Conservation (phyloP, 345 rosid genomes). For the Gossypium ekmanianum region DNA sequence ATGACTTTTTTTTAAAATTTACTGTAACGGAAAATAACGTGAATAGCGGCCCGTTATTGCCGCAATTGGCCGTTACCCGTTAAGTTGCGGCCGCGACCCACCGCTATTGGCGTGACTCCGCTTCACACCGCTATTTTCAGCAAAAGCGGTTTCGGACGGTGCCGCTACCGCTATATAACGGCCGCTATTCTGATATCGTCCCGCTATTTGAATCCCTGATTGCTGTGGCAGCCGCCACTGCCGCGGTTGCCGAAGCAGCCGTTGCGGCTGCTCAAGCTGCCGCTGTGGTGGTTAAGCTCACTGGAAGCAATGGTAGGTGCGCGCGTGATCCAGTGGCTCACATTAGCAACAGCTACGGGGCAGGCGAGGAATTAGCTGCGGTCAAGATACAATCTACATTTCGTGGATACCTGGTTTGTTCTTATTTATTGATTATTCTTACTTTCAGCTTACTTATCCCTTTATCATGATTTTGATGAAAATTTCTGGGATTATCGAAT, state of each 20-base stretch:
- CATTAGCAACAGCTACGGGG: slow-evolving; percentile 27
- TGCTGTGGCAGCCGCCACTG: slow-evolving; percentile 78
- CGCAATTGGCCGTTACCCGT: too few species aligned
- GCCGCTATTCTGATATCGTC: too few species aligned
- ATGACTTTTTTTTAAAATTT: too few species aligned
- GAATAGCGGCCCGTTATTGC: too few species aligned
- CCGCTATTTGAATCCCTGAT: slow-evolving; percentile 9
- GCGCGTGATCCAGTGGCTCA: slow-evolving; percentile 25
- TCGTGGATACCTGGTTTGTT: slow-evolving; percentile 83
- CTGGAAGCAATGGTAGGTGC: slow-evolving; percentile 68
- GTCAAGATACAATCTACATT: slow-evolving; percentile 77
- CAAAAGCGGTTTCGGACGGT: too few species aligned
- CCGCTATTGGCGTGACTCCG: too few species aligned
- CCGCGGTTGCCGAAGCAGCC: slow-evolving; percentile 76
- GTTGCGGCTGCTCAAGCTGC: slow-evolving; percentile 80
- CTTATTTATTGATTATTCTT: neutral
- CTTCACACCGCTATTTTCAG: too few species aligned
- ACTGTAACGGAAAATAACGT: too few species aligned
- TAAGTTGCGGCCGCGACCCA: too few species aligned
- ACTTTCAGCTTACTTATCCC: neutral
- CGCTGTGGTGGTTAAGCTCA: slow-evolving; percentile 62
- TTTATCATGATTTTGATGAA: neutral
- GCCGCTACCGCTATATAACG: too few species aligned
- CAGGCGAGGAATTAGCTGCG: slow-evolving; percentile 47
- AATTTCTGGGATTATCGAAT: slow-evolving; percentile 22